Conservation (phyloP, 2,329 filamentous ascomycete genomes). For the Diaporthe vexans region DNA sequence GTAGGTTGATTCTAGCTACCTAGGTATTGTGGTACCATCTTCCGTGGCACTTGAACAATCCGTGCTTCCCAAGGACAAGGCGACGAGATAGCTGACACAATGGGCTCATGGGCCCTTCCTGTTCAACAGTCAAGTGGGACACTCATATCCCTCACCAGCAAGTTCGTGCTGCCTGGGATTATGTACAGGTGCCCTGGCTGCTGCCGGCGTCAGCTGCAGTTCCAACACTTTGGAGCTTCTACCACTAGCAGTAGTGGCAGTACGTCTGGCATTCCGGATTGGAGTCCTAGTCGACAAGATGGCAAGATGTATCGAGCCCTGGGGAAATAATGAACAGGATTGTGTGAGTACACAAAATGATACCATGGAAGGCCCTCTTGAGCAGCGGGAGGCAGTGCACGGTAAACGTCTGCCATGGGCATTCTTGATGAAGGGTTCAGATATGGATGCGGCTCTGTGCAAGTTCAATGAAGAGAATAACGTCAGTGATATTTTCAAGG, state of each 20-base stretch:
- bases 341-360: neutral
- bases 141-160: neutral
- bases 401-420: neutral
- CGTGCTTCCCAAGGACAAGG: neutral
- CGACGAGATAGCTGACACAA: neutral
- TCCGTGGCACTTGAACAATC: too few relatives aligned
- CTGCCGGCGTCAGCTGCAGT: slow-evolving; percentile 4
- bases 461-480: neutral
- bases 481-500: neutral
- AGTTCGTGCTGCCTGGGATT: slow-evolving; percentile 9
- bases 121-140: neutral
- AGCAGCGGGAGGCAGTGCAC: accelerated
- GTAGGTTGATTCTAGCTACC: neutral
- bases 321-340: too few relatives aligned
- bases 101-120: too few relatives aligned
- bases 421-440: neutral
- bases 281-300: neutral
- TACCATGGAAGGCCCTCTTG: too few relatives aligned
- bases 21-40: neutral
- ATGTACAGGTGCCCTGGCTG: slow-evolving; percentile 12
- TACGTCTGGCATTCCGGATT: neutral
- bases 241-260: neutral
- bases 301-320: neutral
- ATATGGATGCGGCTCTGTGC: neutral
- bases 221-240: slow-evolving; percentile 5